phyloP scores from a whole-genome alignment of 2,329 filamentous ascomycete genomes.

The Cladophialophora bantiana region DNA sequence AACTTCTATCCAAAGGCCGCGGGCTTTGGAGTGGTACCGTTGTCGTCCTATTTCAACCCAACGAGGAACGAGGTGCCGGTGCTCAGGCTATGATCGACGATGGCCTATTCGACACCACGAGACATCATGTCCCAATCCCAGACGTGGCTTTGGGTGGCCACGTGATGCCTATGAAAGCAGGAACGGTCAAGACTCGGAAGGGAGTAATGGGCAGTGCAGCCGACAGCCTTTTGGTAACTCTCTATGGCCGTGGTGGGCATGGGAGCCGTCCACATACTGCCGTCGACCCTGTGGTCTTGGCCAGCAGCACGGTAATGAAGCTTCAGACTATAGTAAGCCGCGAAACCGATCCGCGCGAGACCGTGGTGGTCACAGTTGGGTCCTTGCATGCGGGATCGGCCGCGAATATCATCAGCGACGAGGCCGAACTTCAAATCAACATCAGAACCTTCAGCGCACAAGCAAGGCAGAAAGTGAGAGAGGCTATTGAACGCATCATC shows the following conservation, averaged over 20 bases:
- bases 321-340: slow-evolving; percentile 64
- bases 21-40: slow-evolving; percentile 67
- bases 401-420: slow-evolving; percentile 66
- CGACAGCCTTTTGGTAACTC: slow-evolving; percentile 57
- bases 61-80: slow-evolving; percentile 68
- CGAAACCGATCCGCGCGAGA: slow-evolving; percentile 61
- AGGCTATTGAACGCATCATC: slow-evolving; percentile 60
- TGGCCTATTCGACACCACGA: slow-evolving; percentile 57
- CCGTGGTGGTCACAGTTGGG: slow-evolving; percentile 65
- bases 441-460: slow-evolving; percentile 56
- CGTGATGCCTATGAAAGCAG: slow-evolving; percentile 56
- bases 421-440: slow-evolving; percentile 62
- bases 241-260: slow-evolving; percentile 65
- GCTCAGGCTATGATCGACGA: slow-evolving; percentile 69
- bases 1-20: slow-evolving; percentile 54
- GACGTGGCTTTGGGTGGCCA: slow-evolving; percentile 65
- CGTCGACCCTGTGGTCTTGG: slow-evolving; percentile 65
- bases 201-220: slow-evolving; percentile 53
- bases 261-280: slow-evolving; percentile 62
- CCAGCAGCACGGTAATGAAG: slow-evolving; percentile 62
- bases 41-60: slow-evolving; percentile 71
- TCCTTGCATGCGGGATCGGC: slow-evolving; percentile 64
- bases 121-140: slow-evolving; percentile 54
- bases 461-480: slow-evolving; percentile 56
- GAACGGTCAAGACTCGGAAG: slow-evolving; percentile 46